A percentile compares a stretch with the other conserved stretches of the same genome.
These are phyloP conservation scores for Talaromyces rugulosus DNA, from an alignment of 2,329 filamentous ascomycete genomes.

Conservation along the genomic window DNA sequence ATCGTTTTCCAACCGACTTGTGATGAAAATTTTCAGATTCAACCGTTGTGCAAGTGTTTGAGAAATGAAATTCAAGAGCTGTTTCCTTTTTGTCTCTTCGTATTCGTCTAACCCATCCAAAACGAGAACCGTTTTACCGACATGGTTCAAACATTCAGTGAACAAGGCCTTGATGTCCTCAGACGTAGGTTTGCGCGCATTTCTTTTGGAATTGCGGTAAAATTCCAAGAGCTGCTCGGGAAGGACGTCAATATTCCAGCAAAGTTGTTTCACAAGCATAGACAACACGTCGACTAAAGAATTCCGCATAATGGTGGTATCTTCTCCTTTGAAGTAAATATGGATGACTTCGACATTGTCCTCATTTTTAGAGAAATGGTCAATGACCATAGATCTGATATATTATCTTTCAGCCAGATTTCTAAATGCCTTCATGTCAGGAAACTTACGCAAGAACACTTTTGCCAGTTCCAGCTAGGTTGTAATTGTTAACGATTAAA, in stretches of 20 bases:
- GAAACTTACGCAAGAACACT: conserved; percentile 11
- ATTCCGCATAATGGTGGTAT: neutral
- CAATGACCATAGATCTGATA: conserved; percentile 10
- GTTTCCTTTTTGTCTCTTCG: too few relatives aligned
- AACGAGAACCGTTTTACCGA: too few relatives aligned
- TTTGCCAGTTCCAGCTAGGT: conserved; percentile 11
- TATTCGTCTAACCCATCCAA: too few relatives aligned
- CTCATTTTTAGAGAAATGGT: too few relatives aligned
- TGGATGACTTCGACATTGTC: too few relatives aligned
- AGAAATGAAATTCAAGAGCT: too few relatives aligned
- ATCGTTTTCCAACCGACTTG: too few relatives aligned
- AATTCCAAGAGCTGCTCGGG: conserved; percentile 1
- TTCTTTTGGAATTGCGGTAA: conserved; percentile 1
- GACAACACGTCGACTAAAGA: conserved; percentile 2
- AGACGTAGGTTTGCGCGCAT: conserved; percentile 2
- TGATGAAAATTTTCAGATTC: too few relatives aligned
- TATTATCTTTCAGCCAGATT: neutral
- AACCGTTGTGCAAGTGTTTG: too few relatives aligned
- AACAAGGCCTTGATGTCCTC: conserved; percentile 3
- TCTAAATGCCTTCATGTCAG: neutral
- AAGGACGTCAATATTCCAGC: conserved; percentile 3
- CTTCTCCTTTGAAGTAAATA: conserved; percentile 11
- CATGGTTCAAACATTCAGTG: conserved; percentile 3
- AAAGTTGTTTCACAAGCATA: conserved; percentile 13
- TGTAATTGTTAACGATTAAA: neutral